Base-by-base conservation (phyloP, 495 filamentous ascomycete species). In the Aspergillus coremiiformis region DNA sequence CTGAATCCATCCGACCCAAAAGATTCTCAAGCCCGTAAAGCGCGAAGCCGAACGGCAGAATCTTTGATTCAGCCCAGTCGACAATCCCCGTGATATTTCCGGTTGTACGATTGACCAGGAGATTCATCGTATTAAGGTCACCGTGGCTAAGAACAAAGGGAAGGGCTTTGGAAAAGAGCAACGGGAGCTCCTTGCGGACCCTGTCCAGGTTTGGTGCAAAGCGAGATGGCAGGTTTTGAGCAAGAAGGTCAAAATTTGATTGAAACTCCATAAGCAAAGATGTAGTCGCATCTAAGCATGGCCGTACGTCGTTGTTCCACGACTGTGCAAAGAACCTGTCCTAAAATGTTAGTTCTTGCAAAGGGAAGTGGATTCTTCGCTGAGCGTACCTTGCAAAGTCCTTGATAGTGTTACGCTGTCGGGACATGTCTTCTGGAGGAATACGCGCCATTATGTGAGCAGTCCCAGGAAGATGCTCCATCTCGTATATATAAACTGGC, bases 81-180 rank as follows among this genome's bases (percentile, higher is more conserved):
- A 78, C 51, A 49, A 73, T 62, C 23, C 71, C 72, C 20, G 62
- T 76, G 46, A 76, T 71, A 47, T 62, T 39, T 21, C 71, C 70
- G 4, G 59, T 70, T 53, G 59, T 35, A 5, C 65, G 59, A 39
- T 75, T 64, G 23, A 73, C 50, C 6, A 77, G 54, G 19, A 77
- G 64, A 62, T 76, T 78, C 44, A 73, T 72, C 37, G 64, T 57
- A 47, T 63, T 70, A 29, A 81, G 61, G 55, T 79, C 75, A 10
- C 57, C 64, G 52, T 79, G 72, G 12, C 63, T 75, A 32, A 79
- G 71, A 49, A 74, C 63, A 15, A 73, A 66, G 5, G 59, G 62
- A 47, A 70, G 63, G 9, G 61, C 57, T 23, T 50, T 56, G 7
- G 62, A 59, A 52, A 66, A 62, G 54, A 68, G 55, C 17, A 54